Percentiles rank a stretch among this genome's conserved stretches.
Evolutionary conservation across 2,329 filamentous ascomycete genomes (phyloP).

Genomic region (Didymella keratinophila): DNA sequence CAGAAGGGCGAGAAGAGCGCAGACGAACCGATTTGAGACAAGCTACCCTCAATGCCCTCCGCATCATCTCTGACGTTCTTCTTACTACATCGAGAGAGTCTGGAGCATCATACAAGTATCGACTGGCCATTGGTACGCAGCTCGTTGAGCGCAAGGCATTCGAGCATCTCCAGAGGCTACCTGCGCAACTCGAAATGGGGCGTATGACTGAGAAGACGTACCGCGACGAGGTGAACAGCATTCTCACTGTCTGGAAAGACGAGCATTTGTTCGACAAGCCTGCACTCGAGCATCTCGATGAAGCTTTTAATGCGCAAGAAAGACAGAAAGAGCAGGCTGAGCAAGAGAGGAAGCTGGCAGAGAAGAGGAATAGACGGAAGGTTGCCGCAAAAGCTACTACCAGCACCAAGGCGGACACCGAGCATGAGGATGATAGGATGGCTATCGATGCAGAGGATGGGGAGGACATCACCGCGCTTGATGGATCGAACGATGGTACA

Average conservation of each 20-base stretch:
- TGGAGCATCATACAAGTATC: slow-evolving; percentile 73
- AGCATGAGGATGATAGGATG: slow-evolving; percentile 31
- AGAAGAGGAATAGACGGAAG: slow-evolving; percentile 33
- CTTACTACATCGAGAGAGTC: slow-evolving; percentile 61
- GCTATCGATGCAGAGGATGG: slow-evolving; percentile 28
- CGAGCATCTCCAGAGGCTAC: slow-evolving; percentile 75
- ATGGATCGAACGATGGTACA: slow-evolving; percentile 20
- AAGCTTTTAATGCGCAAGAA: slow-evolving; percentile 45
- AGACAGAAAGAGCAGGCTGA: slow-evolving; percentile 61
- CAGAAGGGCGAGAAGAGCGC: slow-evolving; percentile 33
- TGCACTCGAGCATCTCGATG: slow-evolving; percentile 34
- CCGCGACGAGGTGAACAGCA: slow-evolving; percentile 42
- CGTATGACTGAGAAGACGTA: slow-evolving; percentile 73
- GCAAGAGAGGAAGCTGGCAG: slow-evolving; percentile 72
- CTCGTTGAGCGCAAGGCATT: slow-evolving; percentile 75
- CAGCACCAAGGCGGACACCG: slow-evolving; percentile 18
- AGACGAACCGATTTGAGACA: slow-evolving; percentile 33
- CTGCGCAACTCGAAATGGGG: slow-evolving; percentile 79
- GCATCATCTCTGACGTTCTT: slow-evolving; percentile 80
- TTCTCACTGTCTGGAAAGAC: slow-evolving; percentile 47
- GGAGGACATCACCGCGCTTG: slow-evolving; percentile 2
- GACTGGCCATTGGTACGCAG: slow-evolving; percentile 78
- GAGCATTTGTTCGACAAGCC: slow-evolving; percentile 45
- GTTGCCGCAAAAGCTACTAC: slow-evolving; percentile 19
- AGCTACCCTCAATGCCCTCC: slow-evolving; percentile 67